Conservation (phyloP, 2,329 filamentous ascomycete species). For the Colletotrichum camelliae region DNA sequence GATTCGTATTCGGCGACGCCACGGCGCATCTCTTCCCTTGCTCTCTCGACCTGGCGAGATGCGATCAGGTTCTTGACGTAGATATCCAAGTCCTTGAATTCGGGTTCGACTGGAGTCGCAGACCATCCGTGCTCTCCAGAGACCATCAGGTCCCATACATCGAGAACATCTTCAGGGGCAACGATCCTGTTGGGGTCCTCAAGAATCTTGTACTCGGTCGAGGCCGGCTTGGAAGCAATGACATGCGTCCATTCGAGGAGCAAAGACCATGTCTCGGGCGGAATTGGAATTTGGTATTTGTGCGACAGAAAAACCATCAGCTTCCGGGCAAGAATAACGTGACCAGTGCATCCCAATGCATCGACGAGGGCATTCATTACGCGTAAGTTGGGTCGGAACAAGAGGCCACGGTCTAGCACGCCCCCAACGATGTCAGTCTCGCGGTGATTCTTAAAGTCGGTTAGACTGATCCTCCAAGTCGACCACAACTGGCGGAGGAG, state of each 20-base stretch:
- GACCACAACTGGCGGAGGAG: not conserved
- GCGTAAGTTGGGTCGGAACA: constrained; percentile 60
- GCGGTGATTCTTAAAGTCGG: constrained; percentile 13
- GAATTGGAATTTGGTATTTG: constrained; percentile 63
- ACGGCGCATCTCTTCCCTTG: constrained; percentile 3
- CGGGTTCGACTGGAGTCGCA: constrained; percentile 61
- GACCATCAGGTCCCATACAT: constrained; percentile 66
- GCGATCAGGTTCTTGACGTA: constrained; percentile 45
- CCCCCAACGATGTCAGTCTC: constrained; percentile 31
- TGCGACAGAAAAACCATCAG: constrained; percentile 68
- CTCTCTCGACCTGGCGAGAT: not conserved
- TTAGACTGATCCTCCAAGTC: constrained; percentile 1
- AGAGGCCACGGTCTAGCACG: constrained; percentile 50
- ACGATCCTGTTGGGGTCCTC: constrained; percentile 38
- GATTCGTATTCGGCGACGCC: not conserved
- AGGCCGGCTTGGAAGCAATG: constrained; percentile 45
- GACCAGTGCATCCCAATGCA: constrained; percentile 69
- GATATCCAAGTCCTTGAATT: constrained; percentile 59
- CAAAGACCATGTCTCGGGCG: constrained; percentile 65
- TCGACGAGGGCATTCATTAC: constrained; percentile 73
- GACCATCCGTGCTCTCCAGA: constrained; percentile 36
- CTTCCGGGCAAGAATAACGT: constrained; percentile 62
- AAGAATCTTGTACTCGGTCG: constrained; percentile 40
- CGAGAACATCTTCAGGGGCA: constrained; percentile 46
- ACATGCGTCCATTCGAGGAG: constrained; percentile 73